Percentiles rank a stretch among this genome's conserved stretches.
Conservation (phyloP, 345 rosid species). For the Gossypioides kirkii region DNA sequence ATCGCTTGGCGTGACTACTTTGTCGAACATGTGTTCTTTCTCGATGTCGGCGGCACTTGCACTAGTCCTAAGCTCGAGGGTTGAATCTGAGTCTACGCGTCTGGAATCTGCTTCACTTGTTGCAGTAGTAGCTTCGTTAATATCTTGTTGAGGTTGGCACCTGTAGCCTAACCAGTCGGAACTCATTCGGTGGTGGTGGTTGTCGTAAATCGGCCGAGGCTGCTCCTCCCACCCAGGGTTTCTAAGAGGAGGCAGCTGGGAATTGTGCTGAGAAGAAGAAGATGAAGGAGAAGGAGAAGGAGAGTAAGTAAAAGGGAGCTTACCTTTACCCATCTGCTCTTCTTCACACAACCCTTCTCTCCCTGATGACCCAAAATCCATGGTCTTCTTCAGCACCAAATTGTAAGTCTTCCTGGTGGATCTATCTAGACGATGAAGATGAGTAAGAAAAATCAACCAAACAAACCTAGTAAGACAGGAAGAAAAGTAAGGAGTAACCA, state of each 20-base stretch:
- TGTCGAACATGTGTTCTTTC: constrained; percentile 57
- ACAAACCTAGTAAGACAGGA: background rate
- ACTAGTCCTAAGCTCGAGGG: constrained; percentile 16
- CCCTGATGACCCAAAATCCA: constrained; percentile 29
- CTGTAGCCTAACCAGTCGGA: constrained; percentile 30
- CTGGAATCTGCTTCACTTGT: constrained; percentile 12
- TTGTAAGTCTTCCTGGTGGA: background rate
- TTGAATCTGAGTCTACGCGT: constrained; percentile 17
- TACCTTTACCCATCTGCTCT: constrained; percentile 22
- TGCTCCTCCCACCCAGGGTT: constrained; percentile 12
- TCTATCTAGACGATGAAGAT: background rate
- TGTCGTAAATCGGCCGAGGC: constrained; percentile 13
- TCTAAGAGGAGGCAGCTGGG: constrained; percentile 18
- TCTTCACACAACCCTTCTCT: constrained; percentile 25
- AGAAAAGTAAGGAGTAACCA: background rate
- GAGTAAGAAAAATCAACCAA: background rate
- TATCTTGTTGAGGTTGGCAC: constrained; percentile 25
- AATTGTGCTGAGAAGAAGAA: constrained; percentile 21
- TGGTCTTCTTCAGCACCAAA: constrained; percentile 1
- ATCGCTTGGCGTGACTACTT: constrained; percentile 62
- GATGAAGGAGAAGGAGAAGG: constrained; percentile 32
- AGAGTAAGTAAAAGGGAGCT: constrained; percentile 25
- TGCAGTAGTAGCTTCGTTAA: constrained; percentile 9
- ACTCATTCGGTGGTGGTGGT: constrained; percentile 19
- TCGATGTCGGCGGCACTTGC: constrained; percentile 16